These are phyloP conservation scores for Beauveria australis DNA, from an alignment of 2,329 filamentous ascomycete genomes.

Conservation along the genomic window DNA sequence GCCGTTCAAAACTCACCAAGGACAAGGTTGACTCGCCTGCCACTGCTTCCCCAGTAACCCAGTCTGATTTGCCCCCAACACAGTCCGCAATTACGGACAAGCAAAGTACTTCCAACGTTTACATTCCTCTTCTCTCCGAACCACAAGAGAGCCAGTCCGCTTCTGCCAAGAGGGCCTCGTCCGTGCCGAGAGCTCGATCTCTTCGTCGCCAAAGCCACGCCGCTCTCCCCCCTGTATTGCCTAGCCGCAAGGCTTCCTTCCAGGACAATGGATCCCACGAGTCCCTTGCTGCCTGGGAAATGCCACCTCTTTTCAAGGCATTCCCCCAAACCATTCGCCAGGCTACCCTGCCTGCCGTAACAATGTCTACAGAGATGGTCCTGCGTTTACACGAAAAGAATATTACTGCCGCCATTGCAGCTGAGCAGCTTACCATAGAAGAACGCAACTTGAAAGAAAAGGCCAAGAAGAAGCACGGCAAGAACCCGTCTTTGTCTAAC, in stretches of 20 bases:
- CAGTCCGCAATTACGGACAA: not conserved
- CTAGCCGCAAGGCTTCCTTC: not conserved
- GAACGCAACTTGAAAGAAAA: slow-evolving; percentile 12
- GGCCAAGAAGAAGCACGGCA: slow-evolving; percentile 14
- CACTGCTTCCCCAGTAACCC: not conserved
- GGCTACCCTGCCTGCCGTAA: slow-evolving; percentile 59
- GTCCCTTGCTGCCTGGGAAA: slow-evolving; percentile 46
- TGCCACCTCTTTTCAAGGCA: slow-evolving; percentile 76
- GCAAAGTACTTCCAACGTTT: not conserved
- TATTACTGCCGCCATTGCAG: slow-evolving; percentile 14
- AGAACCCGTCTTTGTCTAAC: slow-evolving; percentile 27
- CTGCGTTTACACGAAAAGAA: slow-evolving; percentile 51
- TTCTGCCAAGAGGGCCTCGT: not conserved
- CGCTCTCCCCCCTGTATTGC: not conserved
- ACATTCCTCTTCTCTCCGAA: not conserved
- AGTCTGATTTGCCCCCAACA: not conserved
- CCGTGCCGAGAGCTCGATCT: not conserved
- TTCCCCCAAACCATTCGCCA: slow-evolving; percentile 78
- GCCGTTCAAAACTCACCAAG: slow-evolving; percentile 10
- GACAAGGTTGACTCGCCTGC: not conserved
- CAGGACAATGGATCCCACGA: slow-evolving; percentile 18
- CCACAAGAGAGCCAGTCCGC: not conserved
- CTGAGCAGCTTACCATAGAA: slow-evolving; percentile 13
- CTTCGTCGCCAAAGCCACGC: slow-evolving; percentile 1
- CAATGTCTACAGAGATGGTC: slow-evolving; percentile 60